phyloP scores from a whole-genome alignment of 371 early-diverging fungal species.

The Dichotomocladium elegans region DNA sequence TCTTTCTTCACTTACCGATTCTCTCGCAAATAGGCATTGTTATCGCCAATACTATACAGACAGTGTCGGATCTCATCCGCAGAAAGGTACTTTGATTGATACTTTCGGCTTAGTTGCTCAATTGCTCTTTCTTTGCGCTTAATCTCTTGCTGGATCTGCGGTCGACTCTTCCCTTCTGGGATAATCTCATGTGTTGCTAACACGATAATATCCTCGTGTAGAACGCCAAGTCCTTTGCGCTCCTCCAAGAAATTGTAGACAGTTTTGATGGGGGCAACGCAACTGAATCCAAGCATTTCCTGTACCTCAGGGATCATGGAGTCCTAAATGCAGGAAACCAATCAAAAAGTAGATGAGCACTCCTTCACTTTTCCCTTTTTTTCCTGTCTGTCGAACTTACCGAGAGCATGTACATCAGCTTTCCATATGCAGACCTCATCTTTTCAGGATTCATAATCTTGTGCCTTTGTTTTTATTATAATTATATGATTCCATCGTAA shows the following conservation, averaged over 20 bases:
- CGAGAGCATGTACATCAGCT: conserved; percentile 88
- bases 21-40: conserved; percentile 87
- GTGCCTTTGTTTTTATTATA: too few species aligned
- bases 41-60: conserved; percentile 93
- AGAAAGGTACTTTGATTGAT: conserved; percentile 51
- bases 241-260: conserved; percentile 76
- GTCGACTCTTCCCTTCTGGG: conserved; percentile 73
- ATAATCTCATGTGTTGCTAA: conserved; percentile 90
- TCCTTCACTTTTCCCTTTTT: neutral
- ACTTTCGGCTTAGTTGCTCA: conserved; percentile 77
- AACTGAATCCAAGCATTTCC: conserved; percentile 78
- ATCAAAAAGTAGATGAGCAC: neutral
- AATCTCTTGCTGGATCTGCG: conserved; percentile 81
- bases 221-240: conserved; percentile 57
- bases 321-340: conserved; percentile 54
- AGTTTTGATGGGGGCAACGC: conserved; percentile 83
- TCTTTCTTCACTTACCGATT: conserved; percentile 56
- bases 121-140: conserved; percentile 89
- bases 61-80: conserved; percentile 82
- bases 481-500: too few species aligned
- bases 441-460: conserved; percentile 98
- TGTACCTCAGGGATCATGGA: conserved; percentile 82
- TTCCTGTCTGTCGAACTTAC: conserved; percentile 24
- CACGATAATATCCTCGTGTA: conserved; percentile 77
- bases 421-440: conserved; percentile 94